Base-by-base conservation (phyloP, 805 yeast genomes). In the Lachancea sp. region DNA sequence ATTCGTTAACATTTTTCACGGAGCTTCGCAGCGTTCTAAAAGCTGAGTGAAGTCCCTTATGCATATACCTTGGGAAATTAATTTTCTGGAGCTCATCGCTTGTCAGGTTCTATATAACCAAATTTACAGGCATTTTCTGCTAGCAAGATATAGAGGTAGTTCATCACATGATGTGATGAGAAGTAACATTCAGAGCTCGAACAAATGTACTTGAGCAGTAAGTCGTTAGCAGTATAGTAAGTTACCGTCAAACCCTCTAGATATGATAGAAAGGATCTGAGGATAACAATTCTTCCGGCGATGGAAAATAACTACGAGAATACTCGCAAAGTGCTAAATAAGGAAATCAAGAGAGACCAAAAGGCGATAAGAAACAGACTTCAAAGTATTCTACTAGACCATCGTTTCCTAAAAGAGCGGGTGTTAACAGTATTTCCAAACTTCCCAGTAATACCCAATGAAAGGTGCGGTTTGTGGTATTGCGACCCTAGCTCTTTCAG, bases 381-480 rank as follows among this genome's bases (percentile, higher is more conserved):
- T 2, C 83, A 75, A 29, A 83, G 94, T n/a, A 84, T 88, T 12
- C 46, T 75, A 0, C 67, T 71, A 29, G 96, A 88, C 52, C 60
- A 77, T 5, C 36, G 55, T 12, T 83, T 75, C 57, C 70, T 83
- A 0, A 45, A 51, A 6, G 53, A 59, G 2, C 31, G 42, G 25
- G 57, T 62, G 0, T 18, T 47, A 8, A 47, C 61, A 3, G 38
- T 44, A 3, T 75, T 77, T 1, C 52, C 60, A 0, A 49, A 66
- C 0, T 71, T 61, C 46, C 81, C 83, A 5, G 35, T 76, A 7
- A 57, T 79, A 2, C 83, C 95, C 4, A 88, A 88, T 57, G 90
- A 83, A 56, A 63, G 96, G 38, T 87, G 96, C 60, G 96, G 96
- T 0, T 54, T 75, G 11, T 88, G 96, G 96, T 88, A 88, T 51